phyloP scores from a whole-genome alignment of 2,329 filamentous ascomycete species.

The Paecilomyces variotii region DNA sequence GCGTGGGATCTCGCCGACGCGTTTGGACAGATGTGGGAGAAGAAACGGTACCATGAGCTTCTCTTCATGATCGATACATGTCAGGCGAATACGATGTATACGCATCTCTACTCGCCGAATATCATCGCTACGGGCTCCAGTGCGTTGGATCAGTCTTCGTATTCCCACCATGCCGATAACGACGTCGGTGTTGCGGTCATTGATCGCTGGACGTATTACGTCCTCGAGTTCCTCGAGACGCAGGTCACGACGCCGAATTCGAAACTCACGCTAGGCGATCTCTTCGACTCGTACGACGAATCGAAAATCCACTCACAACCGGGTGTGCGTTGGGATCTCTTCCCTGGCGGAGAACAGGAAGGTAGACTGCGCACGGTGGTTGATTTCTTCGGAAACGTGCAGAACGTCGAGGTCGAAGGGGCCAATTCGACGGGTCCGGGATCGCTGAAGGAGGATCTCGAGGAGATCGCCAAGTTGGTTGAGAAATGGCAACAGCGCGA shows the following conservation, averaged over 20 bases:
- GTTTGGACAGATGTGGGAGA: slow-evolving; percentile 99
- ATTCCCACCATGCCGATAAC: slow-evolving; percentile 95
- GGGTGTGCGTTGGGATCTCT: slow-evolving; percentile 91
- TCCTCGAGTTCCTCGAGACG: slow-evolving; percentile 89
- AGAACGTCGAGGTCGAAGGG: slow-evolving; percentile 84
- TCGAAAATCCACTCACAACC: slow-evolving; percentile 90
- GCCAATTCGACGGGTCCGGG: slow-evolving; percentile 45
- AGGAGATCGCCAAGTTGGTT: slow-evolving; percentile 58
- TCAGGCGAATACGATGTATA: slow-evolving; percentile 99
- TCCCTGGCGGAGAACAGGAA: slow-evolving; percentile 69
- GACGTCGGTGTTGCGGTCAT: slow-evolving; percentile 98
- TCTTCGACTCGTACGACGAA: slow-evolving; percentile 94
- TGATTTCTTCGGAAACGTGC: slow-evolving; percentile 97
- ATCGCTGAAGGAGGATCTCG: slow-evolving; percentile 59
- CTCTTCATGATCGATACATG: slow-evolving; percentile 99
- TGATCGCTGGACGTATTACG: slow-evolving; percentile 97
- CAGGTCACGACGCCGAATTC: slow-evolving; percentile 78
- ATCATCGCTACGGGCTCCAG: slow-evolving; percentile 97
- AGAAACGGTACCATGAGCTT: slow-evolving; percentile 96
- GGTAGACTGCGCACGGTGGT: slow-evolving; percentile 77
- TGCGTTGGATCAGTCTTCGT: slow-evolving; percentile 90
- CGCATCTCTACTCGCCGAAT: slow-evolving; percentile 94
- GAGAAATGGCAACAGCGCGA: slow-evolving; percentile 42
- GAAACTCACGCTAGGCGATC: slow-evolving; percentile 82
- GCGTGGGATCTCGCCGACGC: slow-evolving; percentile 94